Conservation (phyloP, 805 yeast genomes). For the Suhomyces kilbournensis region DNA sequence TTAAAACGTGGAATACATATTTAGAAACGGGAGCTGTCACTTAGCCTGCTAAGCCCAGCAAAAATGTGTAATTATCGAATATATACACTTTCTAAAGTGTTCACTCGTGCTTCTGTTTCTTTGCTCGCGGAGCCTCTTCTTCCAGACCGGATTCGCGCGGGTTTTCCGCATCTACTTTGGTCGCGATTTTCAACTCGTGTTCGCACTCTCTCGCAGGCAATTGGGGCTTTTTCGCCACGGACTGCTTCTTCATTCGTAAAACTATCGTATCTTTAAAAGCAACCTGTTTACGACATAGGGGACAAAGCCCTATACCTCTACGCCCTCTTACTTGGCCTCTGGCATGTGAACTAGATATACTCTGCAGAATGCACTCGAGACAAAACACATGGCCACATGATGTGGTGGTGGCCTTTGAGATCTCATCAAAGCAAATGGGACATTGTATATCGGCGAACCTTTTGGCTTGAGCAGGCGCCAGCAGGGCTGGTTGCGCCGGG, state of each 20-base stretch:
- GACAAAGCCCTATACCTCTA: constrained; percentile 42
- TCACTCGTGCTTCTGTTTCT: not conserved
- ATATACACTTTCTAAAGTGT: no score
- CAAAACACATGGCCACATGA: constrained; percentile 45
- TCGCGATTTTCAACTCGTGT: not conserved
- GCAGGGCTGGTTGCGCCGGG: constrained; percentile 18
- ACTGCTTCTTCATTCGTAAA: constrained; percentile 16
- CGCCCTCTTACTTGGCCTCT: constrained; percentile 40
- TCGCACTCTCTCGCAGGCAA: constrained; percentile 9
- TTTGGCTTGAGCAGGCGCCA: constrained; percentile 21
- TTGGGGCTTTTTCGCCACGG: constrained; percentile 11
- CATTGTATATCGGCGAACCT: constrained; percentile 37
- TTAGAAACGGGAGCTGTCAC: not conserved
- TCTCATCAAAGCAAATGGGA: constrained; percentile 44
- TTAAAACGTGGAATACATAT: not conserved
- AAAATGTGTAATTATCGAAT: not conserved
- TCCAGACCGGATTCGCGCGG: not conserved
- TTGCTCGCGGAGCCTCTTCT: not conserved
- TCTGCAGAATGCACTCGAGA: constrained; percentile 40
- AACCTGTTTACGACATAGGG: constrained; percentile 40
- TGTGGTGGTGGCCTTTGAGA: constrained; percentile 38
- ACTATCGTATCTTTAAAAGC: constrained; percentile 34
- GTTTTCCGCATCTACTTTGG: not conserved
- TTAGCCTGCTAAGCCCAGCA: not conserved
- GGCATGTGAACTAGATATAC: constrained; percentile 39